Conservation (phyloP, 495 filamentous ascomycete species). For the Tetracladium setigerum region DNA sequence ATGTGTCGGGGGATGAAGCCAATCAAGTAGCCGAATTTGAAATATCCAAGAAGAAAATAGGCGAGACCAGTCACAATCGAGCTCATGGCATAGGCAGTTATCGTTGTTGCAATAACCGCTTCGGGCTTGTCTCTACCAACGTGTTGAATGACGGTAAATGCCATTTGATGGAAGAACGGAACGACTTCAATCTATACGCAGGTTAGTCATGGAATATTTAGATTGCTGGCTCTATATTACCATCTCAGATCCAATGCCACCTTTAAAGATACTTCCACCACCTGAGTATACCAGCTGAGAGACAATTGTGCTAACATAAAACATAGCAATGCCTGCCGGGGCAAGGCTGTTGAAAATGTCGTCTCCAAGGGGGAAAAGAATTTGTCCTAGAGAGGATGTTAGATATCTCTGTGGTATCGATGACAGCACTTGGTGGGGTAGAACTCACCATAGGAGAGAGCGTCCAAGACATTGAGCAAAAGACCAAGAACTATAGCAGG, state of each 20-base stretch:
- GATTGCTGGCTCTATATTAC: slow-evolving; percentile 37
- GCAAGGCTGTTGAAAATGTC: slow-evolving; percentile 76
- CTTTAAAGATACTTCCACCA: slow-evolving; percentile 79
- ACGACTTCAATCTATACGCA: slow-evolving; percentile 71
- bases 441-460: slow-evolving; percentile 74
- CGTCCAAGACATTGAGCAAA: slow-evolving; percentile 88
- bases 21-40: slow-evolving; percentile 79
- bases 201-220: neutral
- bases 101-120: slow-evolving; percentile 84
- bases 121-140: slow-evolving; percentile 77
- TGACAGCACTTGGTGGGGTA: neutral
- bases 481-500: slow-evolving; percentile 85
- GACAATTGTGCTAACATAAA: slow-evolving; percentile 95
- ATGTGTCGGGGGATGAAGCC: slow-evolving; percentile 96
- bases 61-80: slow-evolving; percentile 85
- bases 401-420: neutral
- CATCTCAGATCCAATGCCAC: slow-evolving; percentile 94
- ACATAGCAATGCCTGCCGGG: slow-evolving; percentile 93
- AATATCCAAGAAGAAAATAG: slow-evolving; percentile 84
- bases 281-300: slow-evolving; percentile 88
- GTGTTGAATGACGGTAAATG: slow-evolving; percentile 69
- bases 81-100: slow-evolving; percentile 82
- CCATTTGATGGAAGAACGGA: slow-evolving; percentile 97
- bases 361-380: slow-evolving; percentile 84
- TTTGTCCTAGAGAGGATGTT: slow-evolving; percentile 55